Percentiles rank a stretch among this genome's conserved stretches.
phyloP scores from a whole-genome alignment of 2,329 filamentous ascomycete species.

The Fusarium austroafricanum region DNA sequence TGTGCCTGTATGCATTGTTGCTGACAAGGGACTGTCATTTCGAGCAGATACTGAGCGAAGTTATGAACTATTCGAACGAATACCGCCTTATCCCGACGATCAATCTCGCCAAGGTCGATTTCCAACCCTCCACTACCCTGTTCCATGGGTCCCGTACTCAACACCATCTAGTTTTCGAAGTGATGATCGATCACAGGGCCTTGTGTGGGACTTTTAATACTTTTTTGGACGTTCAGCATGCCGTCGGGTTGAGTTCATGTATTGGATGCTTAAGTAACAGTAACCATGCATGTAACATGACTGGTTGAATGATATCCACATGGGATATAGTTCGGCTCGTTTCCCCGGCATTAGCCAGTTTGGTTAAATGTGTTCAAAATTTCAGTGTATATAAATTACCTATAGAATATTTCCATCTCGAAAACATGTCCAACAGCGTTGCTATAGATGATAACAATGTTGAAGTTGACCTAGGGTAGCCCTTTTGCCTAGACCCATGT shows the following conservation, averaged over 20 bases:
- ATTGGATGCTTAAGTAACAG: too few species aligned
- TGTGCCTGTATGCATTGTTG: background rate
- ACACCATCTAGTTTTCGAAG: background rate
- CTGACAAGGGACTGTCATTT: background rate
- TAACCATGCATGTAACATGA: too few species aligned
- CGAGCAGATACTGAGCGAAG: background rate
- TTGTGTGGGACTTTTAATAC: background rate
- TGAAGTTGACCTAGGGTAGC: constrained; percentile 1
- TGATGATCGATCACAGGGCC: background rate
- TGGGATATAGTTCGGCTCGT: too few species aligned
- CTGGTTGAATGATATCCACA: too few species aligned
- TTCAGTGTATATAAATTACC: background rate
- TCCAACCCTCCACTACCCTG: background rate
- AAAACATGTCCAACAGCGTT: background rate
- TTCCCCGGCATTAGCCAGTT: too few species aligned
- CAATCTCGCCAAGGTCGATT: background rate
- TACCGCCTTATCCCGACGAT: background rate
- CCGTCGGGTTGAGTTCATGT: too few species aligned
- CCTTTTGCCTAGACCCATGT: background rate
- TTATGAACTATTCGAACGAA: background rate
- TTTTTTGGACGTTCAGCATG: too few species aligned
- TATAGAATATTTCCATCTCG: background rate
- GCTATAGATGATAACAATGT: background rate
- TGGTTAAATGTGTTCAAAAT: background rate
- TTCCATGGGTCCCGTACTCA: background rate